phyloP scores from a whole-genome alignment of 2,329 filamentous ascomycete species.

The Chaetomium sp. region DNA sequence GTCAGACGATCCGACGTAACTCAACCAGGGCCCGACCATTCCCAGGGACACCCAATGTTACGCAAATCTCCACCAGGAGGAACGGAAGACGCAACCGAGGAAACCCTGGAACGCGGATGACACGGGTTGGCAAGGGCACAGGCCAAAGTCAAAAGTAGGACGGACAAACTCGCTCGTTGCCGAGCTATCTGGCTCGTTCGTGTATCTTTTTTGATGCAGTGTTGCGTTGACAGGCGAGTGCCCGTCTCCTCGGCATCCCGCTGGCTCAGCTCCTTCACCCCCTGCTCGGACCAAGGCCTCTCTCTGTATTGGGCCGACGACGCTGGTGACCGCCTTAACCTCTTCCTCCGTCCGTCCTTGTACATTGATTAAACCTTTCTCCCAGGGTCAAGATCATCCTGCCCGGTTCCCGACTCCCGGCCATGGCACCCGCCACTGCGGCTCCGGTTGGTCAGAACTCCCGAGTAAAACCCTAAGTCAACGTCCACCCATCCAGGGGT shows the following conservation, averaged over 20 bases:
- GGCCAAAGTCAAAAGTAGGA: not conserved
- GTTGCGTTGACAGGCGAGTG: not conserved
- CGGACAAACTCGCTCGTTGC: not conserved
- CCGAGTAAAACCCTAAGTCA: conserved; percentile 25
- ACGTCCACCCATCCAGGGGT: conserved; percentile 19
- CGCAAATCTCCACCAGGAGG: not conserved
- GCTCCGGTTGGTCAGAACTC: conserved; percentile 20
- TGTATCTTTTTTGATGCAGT: not conserved
- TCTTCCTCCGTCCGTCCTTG: conserved; percentile 4
- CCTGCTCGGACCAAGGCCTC: not conserved
- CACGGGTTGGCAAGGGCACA: not conserved
- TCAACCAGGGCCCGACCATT: not conserved
- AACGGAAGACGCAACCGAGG: not conserved
- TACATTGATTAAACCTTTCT: not conserved
- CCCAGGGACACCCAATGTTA: conserved; percentile 1
- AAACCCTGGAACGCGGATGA: not conserved
- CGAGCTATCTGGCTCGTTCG: not conserved
- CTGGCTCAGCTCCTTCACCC: not conserved
- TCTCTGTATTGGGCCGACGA: not conserved
- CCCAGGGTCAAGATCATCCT: conserved; percentile 2
- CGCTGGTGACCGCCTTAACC: not conserved
- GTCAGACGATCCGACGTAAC: conserved; percentile 3
- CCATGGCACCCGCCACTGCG: conserved; percentile 11
- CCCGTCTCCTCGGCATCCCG: too few species aligned
- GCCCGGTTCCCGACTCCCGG: conserved; percentile 3